These are phyloP conservation scores for Austroboletus olivaceoglutinosus DNA, from an alignment of 1,284 basidiomycete genomes.

Conservation along the genomic window DNA sequence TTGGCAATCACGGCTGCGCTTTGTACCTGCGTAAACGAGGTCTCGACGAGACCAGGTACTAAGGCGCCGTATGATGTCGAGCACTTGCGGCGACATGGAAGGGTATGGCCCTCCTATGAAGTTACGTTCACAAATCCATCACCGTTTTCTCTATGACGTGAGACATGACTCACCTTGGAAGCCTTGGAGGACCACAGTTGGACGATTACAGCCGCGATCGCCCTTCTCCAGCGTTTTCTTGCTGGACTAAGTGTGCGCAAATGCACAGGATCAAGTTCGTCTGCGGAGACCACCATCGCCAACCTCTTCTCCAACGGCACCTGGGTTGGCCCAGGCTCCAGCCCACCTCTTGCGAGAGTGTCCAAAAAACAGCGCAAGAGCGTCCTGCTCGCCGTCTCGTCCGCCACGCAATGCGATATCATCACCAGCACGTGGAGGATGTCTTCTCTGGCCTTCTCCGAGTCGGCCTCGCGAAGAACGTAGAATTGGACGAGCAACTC, in stretches of 20 bases:
- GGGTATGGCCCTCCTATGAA: constrained; percentile 55
- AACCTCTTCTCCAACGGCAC: constrained; percentile 40
- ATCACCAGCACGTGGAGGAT: constrained; percentile 20
- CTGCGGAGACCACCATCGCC: constrained; percentile 38
- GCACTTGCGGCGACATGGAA: constrained; percentile 43
- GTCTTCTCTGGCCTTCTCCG: background rate
- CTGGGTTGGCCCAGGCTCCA: constrained; percentile 9
- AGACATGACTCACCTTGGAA: constrained; percentile 6
- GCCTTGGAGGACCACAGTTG: constrained; percentile 19
- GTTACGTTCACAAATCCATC: background rate
- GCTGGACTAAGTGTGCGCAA: constrained; percentile 32
- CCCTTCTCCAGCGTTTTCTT: constrained; percentile 46
- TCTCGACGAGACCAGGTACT: constrained; percentile 28
- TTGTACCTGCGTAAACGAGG: constrained; percentile 29
- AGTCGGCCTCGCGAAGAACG: constrained; percentile 6
- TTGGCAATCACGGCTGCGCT: constrained; percentile 28
- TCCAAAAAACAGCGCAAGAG: constrained; percentile 41
- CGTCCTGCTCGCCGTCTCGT: constrained; percentile 9
- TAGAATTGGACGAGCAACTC: constrained; percentile 16
- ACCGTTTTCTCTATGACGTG: background rate
- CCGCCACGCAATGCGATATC: constrained; percentile 18
- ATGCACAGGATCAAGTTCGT: constrained; percentile 36
- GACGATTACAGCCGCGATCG: constrained; percentile 44
- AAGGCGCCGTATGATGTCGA: constrained; percentile 30
- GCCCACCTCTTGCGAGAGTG: constrained; percentile 31